These are phyloP conservation scores for Euclidium syriacum DNA, from an alignment of 345 rosid species.

Conservation along the genomic window DNA sequence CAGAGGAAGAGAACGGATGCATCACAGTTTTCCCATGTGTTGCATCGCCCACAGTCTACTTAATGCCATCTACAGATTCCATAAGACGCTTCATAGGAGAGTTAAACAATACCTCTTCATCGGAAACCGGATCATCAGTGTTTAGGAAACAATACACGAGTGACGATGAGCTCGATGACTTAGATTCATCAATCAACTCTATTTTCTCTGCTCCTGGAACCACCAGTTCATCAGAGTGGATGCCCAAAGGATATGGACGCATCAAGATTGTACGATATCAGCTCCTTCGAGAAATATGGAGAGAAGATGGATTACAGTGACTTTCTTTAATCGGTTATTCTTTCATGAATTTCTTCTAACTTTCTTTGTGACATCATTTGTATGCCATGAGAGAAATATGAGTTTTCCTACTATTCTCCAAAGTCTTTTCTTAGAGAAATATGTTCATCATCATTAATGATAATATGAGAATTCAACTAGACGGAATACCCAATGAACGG, in stretches of 20 bases:
- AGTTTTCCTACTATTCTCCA: background rate
- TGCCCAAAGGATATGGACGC: slow-evolving; percentile 43
- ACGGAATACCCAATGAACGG: too few species aligned
- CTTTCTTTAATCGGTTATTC: background rate
- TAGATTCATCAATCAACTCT: slow-evolving; percentile 64
- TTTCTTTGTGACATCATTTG: slow-evolving; percentile 1
- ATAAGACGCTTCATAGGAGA: slow-evolving; percentile 51
- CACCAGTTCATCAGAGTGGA: slow-evolving; percentile 39
- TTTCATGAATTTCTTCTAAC: background rate
- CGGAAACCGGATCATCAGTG: slow-evolving; percentile 50
- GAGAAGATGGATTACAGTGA: slow-evolving; percentile 36
- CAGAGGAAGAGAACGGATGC: slow-evolving; percentile 43
- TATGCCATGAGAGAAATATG: background rate
- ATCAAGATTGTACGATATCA: slow-evolving; percentile 57
- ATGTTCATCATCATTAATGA: too few species aligned
- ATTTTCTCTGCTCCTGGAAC: slow-evolving; percentile 41
- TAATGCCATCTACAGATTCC: slow-evolving; percentile 57
- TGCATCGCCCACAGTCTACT: slow-evolving; percentile 52
- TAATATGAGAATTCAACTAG: too few species aligned
- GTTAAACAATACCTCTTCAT: slow-evolving; percentile 36
- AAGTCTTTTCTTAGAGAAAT: background rate
- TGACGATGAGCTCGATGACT: slow-evolving; percentile 83
- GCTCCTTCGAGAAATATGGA: slow-evolving; percentile 76
- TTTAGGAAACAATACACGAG: slow-evolving; percentile 69
- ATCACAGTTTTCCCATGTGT: slow-evolving; percentile 49